Conservation (phyloP, 768 basidiomycete genomes). For the Suillus weaverae region DNA sequence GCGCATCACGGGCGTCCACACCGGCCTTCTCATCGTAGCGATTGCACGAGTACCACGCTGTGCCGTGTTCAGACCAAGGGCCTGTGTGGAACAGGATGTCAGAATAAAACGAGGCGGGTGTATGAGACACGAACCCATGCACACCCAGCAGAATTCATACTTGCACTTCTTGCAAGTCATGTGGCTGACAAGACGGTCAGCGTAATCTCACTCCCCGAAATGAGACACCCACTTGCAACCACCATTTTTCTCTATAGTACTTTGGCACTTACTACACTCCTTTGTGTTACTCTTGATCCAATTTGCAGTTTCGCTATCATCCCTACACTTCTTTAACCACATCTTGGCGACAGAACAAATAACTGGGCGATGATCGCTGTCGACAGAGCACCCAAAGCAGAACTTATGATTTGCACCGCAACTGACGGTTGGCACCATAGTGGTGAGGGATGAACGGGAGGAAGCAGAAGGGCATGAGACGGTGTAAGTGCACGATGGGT, state of each 20-base stretch:
- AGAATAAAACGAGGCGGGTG: slow-evolving; percentile 32
- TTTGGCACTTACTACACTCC: slow-evolving; percentile 94
- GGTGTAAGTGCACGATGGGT: slow-evolving; percentile 92
- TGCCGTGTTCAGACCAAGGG: slow-evolving; percentile 97
- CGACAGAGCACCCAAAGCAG: slow-evolving; percentile 92
- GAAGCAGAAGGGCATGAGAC: slow-evolving; percentile 86
- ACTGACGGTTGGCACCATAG: slow-evolving; percentile 84
- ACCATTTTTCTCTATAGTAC: slow-evolving; percentile 99
- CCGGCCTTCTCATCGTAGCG: slow-evolving; percentile 93
- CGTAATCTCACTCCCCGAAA: slow-evolving; percentile 6
- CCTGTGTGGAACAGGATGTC: slow-evolving; percentile 49
- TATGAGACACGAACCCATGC: slow-evolving; percentile 70
- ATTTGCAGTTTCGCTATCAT: slow-evolving; percentile 98
- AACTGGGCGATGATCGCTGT: slow-evolving; percentile 89
- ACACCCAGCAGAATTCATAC: slow-evolving; percentile 99
- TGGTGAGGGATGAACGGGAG: slow-evolving; percentile 68
- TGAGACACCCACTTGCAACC: slow-evolving; percentile 89
- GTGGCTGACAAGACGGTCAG: slow-evolving; percentile 57
- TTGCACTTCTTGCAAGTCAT: slow-evolving; percentile 99
- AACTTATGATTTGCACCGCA: slow-evolving; percentile 84
- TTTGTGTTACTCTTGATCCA: slow-evolving; percentile 99
- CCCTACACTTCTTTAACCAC: slow-evolving; percentile 97
- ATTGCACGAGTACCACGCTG: slow-evolving; percentile 97
- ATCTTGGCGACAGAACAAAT: slow-evolving; percentile 85
- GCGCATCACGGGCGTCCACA: slow-evolving; percentile 86